Conservation (phyloP, 164 flowering plant genomes). For the Malania oleifera region DNA sequence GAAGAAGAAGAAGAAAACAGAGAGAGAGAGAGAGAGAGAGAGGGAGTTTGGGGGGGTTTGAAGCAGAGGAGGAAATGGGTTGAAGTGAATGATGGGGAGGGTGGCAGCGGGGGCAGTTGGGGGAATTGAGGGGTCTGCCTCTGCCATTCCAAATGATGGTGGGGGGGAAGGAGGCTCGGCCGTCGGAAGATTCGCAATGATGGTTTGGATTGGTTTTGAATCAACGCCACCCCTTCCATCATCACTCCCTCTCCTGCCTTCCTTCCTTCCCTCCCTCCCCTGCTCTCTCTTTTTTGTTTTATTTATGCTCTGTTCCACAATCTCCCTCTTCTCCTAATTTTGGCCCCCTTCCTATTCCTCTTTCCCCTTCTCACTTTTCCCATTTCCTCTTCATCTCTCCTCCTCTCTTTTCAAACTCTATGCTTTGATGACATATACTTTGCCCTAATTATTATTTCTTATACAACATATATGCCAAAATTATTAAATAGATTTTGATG, state of each 20-base stretch:
- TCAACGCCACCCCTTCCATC: constrained; percentile 39
- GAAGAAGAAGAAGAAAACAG: neutral
- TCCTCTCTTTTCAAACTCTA: neutral
- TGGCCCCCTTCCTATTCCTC: no score
- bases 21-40: constrained; percentile 4
- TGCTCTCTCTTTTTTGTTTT: no score
- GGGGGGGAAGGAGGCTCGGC: constrained; percentile 51
- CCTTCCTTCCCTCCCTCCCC: constrained; percentile 9
- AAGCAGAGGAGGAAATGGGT: constrained; percentile 32
- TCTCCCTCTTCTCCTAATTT: no score
- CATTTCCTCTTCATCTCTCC: neutral
- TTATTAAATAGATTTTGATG: no score
- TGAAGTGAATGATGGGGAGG: constrained; percentile 53
- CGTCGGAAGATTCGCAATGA: constrained; percentile 92
- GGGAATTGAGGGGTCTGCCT: constrained; percentile 4
- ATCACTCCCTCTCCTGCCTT: constrained; percentile 27
- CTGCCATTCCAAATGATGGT: constrained; percentile 45
- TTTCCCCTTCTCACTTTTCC: neutral
- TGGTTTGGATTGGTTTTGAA: constrained; percentile 68
- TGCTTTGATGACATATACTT: no score
- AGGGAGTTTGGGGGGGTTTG: neutral
- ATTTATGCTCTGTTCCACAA: no score
- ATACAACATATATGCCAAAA: no score
- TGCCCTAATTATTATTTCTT: no score
- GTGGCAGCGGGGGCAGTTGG: constrained; percentile 15